A percentile compares a stretch with the other conserved stretches of the same genome.
Conservation (phyloP, 2,329 filamentous ascomycete species). For the Helicocarpus griseus region DNA sequence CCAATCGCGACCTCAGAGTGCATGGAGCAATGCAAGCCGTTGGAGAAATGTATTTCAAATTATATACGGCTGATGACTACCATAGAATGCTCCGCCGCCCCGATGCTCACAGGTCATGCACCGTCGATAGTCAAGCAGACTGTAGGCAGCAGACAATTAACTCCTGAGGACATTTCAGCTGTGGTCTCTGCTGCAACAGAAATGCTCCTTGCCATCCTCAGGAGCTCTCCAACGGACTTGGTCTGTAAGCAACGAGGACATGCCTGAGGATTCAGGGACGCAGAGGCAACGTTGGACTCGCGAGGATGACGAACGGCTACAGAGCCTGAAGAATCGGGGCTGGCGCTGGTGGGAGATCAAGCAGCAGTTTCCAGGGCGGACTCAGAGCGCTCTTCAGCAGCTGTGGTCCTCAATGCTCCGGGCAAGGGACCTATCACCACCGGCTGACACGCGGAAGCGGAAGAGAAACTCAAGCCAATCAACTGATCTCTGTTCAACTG, state of each 20-base stretch:
- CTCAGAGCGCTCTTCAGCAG: neutral
- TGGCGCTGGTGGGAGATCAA: slow-evolving; percentile 3
- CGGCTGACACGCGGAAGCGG: neutral
- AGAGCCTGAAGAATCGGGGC: neutral
- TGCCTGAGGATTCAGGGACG: neutral
- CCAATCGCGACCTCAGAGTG: neutral
- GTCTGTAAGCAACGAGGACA: neutral
- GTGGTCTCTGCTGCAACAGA: neutral
- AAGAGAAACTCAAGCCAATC: too few species aligned
- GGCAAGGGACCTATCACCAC: neutral
- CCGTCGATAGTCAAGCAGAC: neutral
- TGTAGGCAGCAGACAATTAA: neutral
- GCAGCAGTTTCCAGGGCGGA: neutral
- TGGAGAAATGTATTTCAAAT: neutral
- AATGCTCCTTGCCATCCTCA: neutral
- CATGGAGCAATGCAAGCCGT: neutral
- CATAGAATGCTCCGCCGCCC: neutral
- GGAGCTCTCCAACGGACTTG: neutral
- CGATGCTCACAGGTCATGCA: neutral
- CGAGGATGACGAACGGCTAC: neutral
- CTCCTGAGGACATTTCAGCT: neutral
- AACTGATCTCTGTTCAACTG: neutral
- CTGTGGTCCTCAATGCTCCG: neutral
- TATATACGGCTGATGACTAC: neutral
- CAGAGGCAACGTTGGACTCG: neutral